Evolutionary conservation across 139 green algal genomes (phyloP), one percentile per base, ranked within the genome.

Genomic region (Chlorella vulgaris): DNA sequence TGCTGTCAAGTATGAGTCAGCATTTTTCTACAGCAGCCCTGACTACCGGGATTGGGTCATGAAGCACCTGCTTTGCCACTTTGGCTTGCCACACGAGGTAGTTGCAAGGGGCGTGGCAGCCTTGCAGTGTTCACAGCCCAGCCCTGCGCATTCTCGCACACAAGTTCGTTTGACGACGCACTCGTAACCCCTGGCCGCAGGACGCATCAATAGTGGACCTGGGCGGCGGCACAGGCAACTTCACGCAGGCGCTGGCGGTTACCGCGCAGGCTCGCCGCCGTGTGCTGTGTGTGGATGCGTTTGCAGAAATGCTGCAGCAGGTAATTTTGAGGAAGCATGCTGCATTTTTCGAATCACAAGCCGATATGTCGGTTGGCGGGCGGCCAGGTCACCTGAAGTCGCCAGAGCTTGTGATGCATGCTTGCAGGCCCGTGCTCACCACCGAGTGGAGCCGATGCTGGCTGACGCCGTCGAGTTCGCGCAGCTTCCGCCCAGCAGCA

Each of bases 151-250:
- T n/a, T n/a, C n/a, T n/a, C n/a, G n/a, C n/a, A n/a, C n/a, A n/a
- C n/a, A n/a, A n/a, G n/a, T n/a, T n/a, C n/a, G n/a, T n/a, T n/a
- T n/a, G n/a, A n/a, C n/a, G n/a, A n/a, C n/a, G n/a, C n/a, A n/a
- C n/a, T n/a, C n/a, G n/a, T n/a, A n/a, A n/a, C n/a, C n/a, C n/a
- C n/a, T n/a, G n/a, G n/a, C 3, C 35, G 42, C 76, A 82, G 76
- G 43, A 51, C 8, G 76, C 76, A 1, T 6, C 40, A 6, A 65
- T 82, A 6, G 76, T 82, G 42, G 76, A 82, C 63, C 62, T 82
- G 21, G 76, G 76, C 4, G 76, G 76, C 24, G 76, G 76, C 76
- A 82, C 76, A 10, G 76, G 76, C 31, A 82, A 82, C 76, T 82
- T 82, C 63, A 75, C 42, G 4, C 76, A 82, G 76, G 76, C 62